Evolutionary conservation across 2,329 filamentous ascomycete genomes (phyloP).

Genomic region (Fusarium sp.): DNA sequence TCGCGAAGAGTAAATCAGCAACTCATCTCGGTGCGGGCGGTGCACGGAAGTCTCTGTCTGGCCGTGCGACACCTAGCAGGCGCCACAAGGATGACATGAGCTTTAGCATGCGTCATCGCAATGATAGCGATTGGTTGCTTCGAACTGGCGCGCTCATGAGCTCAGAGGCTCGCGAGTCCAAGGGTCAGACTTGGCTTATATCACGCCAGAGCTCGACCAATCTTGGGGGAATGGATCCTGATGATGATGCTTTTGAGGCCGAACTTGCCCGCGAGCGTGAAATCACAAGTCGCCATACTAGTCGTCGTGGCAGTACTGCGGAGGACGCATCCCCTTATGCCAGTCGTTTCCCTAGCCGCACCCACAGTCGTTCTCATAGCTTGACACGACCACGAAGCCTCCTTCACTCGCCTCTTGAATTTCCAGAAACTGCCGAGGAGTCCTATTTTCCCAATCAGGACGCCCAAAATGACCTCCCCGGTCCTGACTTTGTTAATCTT

Average conservation of each 20-base stretch:
- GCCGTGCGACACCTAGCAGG: constrained; percentile 55
- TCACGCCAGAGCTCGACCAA: constrained; percentile 76
- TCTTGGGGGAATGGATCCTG: constrained; percentile 67
- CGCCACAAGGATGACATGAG: constrained; percentile 52
- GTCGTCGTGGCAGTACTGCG: constrained; percentile 63
- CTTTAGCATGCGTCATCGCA: constrained; percentile 55
- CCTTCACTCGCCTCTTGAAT: constrained; percentile 62
- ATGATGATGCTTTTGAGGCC: constrained; percentile 67
- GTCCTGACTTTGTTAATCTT: constrained; percentile 75
- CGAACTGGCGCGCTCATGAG: constrained; percentile 74
- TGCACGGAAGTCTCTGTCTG: constrained; percentile 46
- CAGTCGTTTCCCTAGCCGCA: constrained; percentile 66
- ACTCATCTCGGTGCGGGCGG: constrained; percentile 62
- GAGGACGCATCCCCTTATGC: constrained; percentile 54
- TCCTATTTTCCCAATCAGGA: constrained; percentile 47
- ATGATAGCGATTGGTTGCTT: constrained; percentile 76
- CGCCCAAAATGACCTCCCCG: constrained; percentile 58
- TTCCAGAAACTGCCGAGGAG: constrained; percentile 46
- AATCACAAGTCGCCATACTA: constrained; percentile 63
- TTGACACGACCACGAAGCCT: constrained; percentile 55
- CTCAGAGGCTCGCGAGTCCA: constrained; percentile 74
- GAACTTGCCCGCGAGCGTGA: constrained; percentile 67
- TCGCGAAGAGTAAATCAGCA: constrained; percentile 75
- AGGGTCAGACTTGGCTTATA: constrained; percentile 79
- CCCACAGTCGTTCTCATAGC: constrained; percentile 56